Percentiles rank a stretch among this genome's conserved stretches.
Conservation (phyloP, 495 filamentous ascomycete species). For the Neurospora sp. region DNA sequence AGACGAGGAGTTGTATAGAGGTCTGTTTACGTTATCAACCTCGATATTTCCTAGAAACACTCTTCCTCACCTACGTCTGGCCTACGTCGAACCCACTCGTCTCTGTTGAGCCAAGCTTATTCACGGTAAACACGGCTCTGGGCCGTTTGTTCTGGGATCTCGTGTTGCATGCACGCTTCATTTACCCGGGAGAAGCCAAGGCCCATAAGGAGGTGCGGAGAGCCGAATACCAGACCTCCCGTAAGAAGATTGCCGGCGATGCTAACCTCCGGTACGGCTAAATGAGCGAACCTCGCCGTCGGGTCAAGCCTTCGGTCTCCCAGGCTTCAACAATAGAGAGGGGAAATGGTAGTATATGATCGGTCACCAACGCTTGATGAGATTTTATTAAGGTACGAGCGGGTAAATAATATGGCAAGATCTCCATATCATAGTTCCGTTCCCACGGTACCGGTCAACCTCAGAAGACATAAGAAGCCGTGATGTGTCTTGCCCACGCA, state of each 20-base stretch:
- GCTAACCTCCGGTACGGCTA: neutral
- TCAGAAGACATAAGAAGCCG: neutral
- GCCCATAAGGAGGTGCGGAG: neutral
- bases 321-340: neutral
- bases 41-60: neutral
- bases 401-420: neutral
- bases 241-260: neutral
- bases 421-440: neutral
- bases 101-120: neutral
- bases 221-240: neutral
- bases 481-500: neutral
- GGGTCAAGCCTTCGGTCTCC: neutral
- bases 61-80: neutral
- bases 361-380: neutral
- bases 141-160: neutral
- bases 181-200: neutral
- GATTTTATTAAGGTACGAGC: neutral
- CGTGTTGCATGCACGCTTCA: neutral
- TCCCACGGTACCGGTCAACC: neutral
- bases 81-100: neutral
- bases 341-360: neutral
- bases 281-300: neutral
- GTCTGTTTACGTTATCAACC: neutral
- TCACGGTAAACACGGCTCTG: neutral
- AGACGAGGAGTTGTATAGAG: neutral